phyloP scores from a whole-genome alignment of 2,329 filamentous ascomycete species.

The Bipolaris bicolor region DNA sequence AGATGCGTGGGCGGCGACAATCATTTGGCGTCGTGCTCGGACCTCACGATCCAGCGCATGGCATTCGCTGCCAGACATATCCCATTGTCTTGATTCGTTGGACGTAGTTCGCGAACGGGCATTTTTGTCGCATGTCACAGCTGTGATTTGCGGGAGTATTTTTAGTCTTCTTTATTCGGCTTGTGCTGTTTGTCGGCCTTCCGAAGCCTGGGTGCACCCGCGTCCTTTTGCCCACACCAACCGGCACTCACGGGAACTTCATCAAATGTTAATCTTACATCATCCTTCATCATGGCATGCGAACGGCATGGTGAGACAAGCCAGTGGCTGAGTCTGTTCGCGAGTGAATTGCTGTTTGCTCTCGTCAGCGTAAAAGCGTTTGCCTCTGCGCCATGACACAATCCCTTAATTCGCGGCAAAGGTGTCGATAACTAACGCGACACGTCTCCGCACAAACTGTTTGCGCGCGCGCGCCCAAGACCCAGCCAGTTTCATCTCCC shows the following conservation, averaged over 20 bases:
- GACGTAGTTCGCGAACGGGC: neutral
- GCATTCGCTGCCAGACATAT: neutral
- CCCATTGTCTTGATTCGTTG: neutral
- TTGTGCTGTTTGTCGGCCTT: neutral
- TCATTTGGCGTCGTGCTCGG: neutral
- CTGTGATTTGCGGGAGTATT: neutral
- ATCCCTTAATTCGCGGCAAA: neutral
- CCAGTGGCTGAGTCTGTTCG: neutral
- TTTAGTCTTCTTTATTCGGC: neutral
- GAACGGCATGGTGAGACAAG: neutral
- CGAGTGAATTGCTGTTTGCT: slow-evolving; percentile 7
- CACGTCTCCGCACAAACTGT: neutral
- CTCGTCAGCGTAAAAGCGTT: neutral
- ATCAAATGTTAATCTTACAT: neutral
- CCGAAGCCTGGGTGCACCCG: neutral
- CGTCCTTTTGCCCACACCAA: neutral
- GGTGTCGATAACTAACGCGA: neutral
- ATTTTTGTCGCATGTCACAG: neutral
- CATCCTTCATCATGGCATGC: slow-evolving; percentile 1
- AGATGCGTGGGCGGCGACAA: neutral
- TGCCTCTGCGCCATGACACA: neutral
- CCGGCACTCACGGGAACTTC: neutral
- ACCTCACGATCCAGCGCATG: neutral
- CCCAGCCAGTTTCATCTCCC: slow-evolving; percentile 2
- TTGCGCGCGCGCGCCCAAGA: neutral